Percentiles rank a stretch among this genome's conserved stretches.
phyloP scores from a whole-genome alignment of 1,139 yeast species.

The Candida labiduridarum region DNA sequence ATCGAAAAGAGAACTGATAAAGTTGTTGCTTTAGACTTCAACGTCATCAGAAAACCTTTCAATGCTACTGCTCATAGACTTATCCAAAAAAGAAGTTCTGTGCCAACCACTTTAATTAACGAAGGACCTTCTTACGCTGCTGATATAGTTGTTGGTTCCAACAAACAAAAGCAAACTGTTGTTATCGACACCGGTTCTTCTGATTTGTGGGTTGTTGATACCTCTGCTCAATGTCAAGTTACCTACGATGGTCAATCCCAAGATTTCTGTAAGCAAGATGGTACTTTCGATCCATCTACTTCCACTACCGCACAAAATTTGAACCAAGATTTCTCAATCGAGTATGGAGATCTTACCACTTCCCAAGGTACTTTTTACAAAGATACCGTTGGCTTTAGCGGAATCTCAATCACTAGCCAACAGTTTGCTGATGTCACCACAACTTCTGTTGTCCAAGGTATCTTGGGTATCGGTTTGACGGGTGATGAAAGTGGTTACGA shows the following conservation, averaged over 20 bases:
- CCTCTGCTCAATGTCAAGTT: constrained; percentile 19
- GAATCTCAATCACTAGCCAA: constrained; percentile 11
- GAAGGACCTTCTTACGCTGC: constrained; percentile 13
- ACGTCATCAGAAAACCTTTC: constrained; percentile 7
- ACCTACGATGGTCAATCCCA: background rate
- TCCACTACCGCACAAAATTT: constrained; percentile 11
- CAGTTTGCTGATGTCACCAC: constrained; percentile 19
- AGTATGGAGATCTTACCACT: constrained; percentile 15
- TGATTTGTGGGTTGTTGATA: constrained; percentile 34
- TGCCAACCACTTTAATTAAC: constrained; percentile 9
- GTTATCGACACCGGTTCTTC: constrained; percentile 31
- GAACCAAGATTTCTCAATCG: constrained; percentile 11
- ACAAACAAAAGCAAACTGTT: constrained; percentile 17
- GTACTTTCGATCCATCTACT: constrained; percentile 9
- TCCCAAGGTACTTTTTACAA: constrained; percentile 60
- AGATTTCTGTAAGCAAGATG: constrained; percentile 6
- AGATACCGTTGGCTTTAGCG: constrained; percentile 30
- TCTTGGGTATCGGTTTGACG: constrained; percentile 24
- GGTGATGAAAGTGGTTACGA: constrained; percentile 14
- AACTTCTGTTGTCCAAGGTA: constrained; percentile 17
- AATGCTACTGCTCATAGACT: constrained; percentile 38
- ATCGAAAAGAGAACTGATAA: constrained; percentile 7
- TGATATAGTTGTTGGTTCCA: constrained; percentile 14
- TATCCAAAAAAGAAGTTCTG: constrained; percentile 23
- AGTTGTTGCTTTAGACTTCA: constrained; percentile 8